Percentiles rank a stretch among this genome's conserved stretches.
phyloP scores from a whole-genome alignment of 2,329 filamentous ascomycete species.

The Thermothelomyces thermophilus region DNA sequence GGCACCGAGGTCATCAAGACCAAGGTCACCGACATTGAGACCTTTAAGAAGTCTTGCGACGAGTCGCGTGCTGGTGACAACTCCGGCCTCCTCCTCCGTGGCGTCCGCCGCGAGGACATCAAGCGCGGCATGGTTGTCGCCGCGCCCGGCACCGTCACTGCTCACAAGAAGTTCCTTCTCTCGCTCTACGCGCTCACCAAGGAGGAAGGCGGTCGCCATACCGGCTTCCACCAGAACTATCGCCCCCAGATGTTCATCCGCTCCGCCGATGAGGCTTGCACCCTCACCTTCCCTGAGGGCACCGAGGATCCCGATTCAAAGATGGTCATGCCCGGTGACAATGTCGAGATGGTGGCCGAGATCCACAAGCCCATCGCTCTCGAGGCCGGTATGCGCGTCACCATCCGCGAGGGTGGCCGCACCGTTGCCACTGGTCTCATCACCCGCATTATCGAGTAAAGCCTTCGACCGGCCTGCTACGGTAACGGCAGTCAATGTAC shows the following conservation, averaged over 20 bases:
- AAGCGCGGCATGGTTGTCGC: conserved; percentile 90
- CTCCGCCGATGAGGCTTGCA: conserved; percentile 75
- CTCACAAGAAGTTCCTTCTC: conserved; percentile 84
- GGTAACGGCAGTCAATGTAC: conserved; percentile 6
- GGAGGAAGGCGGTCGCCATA: conserved; percentile 96
- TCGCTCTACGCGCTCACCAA: conserved; percentile 97
- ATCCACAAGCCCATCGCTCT: conserved; percentile 80
- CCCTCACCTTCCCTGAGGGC: conserved; percentile 81
- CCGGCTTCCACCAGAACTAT: conserved; percentile 93
- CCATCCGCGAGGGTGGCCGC: conserved; percentile 92
- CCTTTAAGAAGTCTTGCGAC: conserved; percentile 99
- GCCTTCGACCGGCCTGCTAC: neutral
- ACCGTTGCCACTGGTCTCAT: conserved; percentile 80
- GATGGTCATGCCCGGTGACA: conserved; percentile 97
- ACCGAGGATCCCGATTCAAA: conserved; percentile 64
- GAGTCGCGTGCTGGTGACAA: conserved; percentile 96
- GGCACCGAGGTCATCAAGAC: conserved; percentile 80
- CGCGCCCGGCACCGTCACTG: conserved; percentile 75
- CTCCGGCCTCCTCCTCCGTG: conserved; percentile 92
- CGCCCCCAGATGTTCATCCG: conserved; percentile 93
- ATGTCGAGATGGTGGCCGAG: conserved; percentile 91
- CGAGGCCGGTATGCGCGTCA: conserved; percentile 92
- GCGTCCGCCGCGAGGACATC: conserved; percentile 92
- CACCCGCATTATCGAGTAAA: conserved; percentile 63
- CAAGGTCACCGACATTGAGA: conserved; percentile 99